Evolutionary conservation across 2,329 filamentous ascomycete species (phyloP).

Genomic region (Trichoderma atrobrunneum): DNA sequence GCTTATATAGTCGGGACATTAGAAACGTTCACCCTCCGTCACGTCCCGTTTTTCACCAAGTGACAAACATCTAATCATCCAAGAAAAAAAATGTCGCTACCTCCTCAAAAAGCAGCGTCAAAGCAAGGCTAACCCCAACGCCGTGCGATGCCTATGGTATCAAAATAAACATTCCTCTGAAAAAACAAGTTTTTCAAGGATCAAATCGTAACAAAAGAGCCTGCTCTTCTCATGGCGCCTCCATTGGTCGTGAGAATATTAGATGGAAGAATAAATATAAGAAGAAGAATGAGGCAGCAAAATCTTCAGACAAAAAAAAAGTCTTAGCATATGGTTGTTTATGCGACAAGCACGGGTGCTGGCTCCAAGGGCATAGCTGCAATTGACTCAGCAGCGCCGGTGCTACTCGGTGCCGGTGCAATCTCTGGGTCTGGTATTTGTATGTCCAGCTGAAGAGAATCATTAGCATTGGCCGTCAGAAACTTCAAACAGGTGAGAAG

Average conservation of each 20-base stretch:
- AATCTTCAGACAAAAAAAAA: neutral
- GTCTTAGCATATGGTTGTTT: conserved; percentile 7
- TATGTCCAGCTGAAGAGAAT: conserved; percentile 63
- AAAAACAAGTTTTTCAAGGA: neutral
- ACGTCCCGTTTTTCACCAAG: neutral
- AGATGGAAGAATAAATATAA: conserved; percentile 3
- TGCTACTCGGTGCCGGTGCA: conserved; percentile 49
- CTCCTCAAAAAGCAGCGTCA: neutral
- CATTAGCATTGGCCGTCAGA: neutral
- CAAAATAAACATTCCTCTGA: conserved; percentile 14
- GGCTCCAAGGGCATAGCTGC: conserved; percentile 36
- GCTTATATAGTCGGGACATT: neutral
- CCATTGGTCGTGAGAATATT: conserved; percentile 15
- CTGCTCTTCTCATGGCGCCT: conserved; percentile 11
- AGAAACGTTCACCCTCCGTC: neutral
- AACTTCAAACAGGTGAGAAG: neutral
- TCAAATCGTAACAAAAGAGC: conserved; percentile 15
- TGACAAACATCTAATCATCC: conserved; percentile 10
- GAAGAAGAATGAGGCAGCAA: neutral
- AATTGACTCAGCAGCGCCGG: conserved; percentile 37
- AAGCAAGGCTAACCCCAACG: conserved; percentile 19
- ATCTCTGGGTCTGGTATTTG: conserved; percentile 78
- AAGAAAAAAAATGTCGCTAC: conserved; percentile 2
- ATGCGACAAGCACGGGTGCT: conserved; percentile 26
- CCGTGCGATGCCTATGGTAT: conserved; percentile 20